phyloP scores from a whole-genome alignment of 129 eudicot species.

The Lactuca saligna region DNA sequence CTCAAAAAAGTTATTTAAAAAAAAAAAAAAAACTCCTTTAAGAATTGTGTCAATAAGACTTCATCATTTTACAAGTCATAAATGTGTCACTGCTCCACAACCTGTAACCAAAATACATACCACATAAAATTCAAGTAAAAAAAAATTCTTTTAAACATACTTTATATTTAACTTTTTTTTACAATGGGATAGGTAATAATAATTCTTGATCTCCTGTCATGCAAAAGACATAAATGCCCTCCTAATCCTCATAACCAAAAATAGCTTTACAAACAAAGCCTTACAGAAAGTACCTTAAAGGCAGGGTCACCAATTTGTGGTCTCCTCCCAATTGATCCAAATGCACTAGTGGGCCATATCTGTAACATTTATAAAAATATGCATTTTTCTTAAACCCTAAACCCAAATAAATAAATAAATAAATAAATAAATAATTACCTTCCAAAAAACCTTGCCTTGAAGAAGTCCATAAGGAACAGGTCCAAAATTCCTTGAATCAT shows the following conservation, averaged over 20 bases:
- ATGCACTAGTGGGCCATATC: slow-evolving; percentile 41
- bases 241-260: not conserved
- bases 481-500: slow-evolving; percentile 73
- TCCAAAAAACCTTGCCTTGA: slow-evolving; percentile 61
- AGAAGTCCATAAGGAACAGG: slow-evolving; percentile 80
- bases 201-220: not conserved
- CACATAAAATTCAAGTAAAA: slow-evolving; percentile 8
- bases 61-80: slow-evolving; percentile 9
- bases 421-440: slow-evolving; percentile 21
- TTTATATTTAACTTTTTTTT: too few relatives aligned
- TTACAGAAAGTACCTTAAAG: slow-evolving; percentile 28
- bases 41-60: not conserved
- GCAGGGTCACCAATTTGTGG: slow-evolving; percentile 33
- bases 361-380: slow-evolving; percentile 14
- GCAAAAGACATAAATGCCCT: not conserved
- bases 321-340: slow-evolving; percentile 41
- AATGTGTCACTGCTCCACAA: slow-evolving; percentile 14
- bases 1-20: too few relatives aligned
- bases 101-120: slow-evolving; percentile 23
- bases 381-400: not conserved
- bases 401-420: too few relatives aligned
- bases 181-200: not conserved
- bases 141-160: too few relatives aligned
- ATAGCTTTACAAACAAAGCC: not conserved
- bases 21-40: too few relatives aligned